These are phyloP conservation scores for Globisporangium paroecandrum DNA, from an alignment of 352 stramenopile genomes.

Conservation along the genomic window DNA sequence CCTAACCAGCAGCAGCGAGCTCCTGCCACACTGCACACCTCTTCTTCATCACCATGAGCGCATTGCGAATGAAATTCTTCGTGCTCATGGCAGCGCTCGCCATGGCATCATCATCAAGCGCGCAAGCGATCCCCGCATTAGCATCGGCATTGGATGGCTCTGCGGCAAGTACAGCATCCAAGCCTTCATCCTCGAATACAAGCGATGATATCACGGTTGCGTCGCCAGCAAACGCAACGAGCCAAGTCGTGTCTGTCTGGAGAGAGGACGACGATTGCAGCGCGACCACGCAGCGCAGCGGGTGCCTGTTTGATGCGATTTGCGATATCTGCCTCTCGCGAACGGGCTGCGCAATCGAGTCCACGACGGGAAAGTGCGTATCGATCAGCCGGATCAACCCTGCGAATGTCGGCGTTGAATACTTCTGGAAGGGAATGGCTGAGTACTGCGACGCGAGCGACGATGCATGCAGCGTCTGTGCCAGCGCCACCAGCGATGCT, in stretches of 20 bases:
- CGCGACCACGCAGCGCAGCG: background rate
- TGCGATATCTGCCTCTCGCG: conserved; percentile 16
- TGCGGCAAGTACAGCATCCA: background rate
- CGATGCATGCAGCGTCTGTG: conserved; percentile 21
- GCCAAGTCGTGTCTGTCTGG: conserved; percentile 9
- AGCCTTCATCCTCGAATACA: background rate
- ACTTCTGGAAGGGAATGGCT: conserved; percentile 19
- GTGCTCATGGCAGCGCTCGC: conserved; percentile 5
- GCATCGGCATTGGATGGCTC: background rate
- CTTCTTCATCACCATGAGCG: background rate
- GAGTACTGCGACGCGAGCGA: conserved; percentile 30
- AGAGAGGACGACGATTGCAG: conserved; percentile 13
- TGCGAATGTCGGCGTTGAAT: conserved; percentile 14
- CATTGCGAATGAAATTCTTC: background rate
- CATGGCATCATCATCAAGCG: background rate
- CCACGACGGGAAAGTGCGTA: conserved; percentile 36
- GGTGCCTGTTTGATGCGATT: conserved; percentile 14
- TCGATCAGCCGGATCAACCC: conserved; percentile 19
- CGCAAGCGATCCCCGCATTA: background rate
- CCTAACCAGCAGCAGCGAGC: background rate
- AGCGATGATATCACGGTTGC: background rate
- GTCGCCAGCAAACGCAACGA: background rate
- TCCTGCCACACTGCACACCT: background rate
- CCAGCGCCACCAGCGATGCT: conserved; percentile 5
- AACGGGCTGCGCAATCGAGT: conserved; percentile 34